A percentile compares a stretch with the other conserved stretches of the same genome.
Evolutionary conservation across 768 basidiomycete species (phyloP).

Genomic region (Boletus sp.): DNA sequence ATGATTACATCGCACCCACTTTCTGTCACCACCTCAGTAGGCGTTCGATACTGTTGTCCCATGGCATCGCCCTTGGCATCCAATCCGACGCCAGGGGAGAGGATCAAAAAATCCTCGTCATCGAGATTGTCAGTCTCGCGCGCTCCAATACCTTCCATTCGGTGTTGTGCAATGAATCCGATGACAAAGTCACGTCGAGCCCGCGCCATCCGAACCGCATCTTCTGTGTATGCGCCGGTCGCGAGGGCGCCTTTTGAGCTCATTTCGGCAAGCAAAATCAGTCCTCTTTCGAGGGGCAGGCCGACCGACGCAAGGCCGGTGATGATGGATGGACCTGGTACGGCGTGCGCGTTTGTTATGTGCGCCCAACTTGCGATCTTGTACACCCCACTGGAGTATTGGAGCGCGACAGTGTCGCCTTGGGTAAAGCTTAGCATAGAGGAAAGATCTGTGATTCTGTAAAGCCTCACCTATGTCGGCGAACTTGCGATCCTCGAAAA

Average conservation of each 20-base stretch:
- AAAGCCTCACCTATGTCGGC: conserved; percentile 85
- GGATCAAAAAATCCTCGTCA: conserved; percentile 81
- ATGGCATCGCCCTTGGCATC: conserved; percentile 76
- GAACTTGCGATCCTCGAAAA: conserved; percentile 99
- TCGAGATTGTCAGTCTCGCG: conserved; percentile 27
- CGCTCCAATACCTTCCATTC: conserved; percentile 69
- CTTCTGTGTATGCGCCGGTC: conserved; percentile 76
- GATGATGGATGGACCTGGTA: conserved; percentile 94
- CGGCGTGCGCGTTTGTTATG: conserved; percentile 94
- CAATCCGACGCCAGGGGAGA: conserved; percentile 92
- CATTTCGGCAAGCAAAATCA: conserved; percentile 96
- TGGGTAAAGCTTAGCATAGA: conserved; percentile 2
- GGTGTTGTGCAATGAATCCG: conserved; percentile 90
- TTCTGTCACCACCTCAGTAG: conserved; percentile 74
- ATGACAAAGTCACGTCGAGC: conserved; percentile 83
- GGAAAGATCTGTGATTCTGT: background rate
- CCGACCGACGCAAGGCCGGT: conserved; percentile 88
- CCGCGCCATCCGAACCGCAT: conserved; percentile 86
- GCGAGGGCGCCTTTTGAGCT: conserved; percentile 87
- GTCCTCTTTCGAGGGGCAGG: conserved; percentile 74
- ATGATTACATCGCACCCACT: conserved; percentile 95
- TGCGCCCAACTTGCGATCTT: conserved; percentile 96
- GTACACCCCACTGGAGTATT: conserved; percentile 91
- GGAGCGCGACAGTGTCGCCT: conserved; percentile 96
- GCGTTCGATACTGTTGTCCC: conserved; percentile 96